Conservation (phyloP, 768 basidiomycete genomes). For the Rhodotorula graminis region DNA sequence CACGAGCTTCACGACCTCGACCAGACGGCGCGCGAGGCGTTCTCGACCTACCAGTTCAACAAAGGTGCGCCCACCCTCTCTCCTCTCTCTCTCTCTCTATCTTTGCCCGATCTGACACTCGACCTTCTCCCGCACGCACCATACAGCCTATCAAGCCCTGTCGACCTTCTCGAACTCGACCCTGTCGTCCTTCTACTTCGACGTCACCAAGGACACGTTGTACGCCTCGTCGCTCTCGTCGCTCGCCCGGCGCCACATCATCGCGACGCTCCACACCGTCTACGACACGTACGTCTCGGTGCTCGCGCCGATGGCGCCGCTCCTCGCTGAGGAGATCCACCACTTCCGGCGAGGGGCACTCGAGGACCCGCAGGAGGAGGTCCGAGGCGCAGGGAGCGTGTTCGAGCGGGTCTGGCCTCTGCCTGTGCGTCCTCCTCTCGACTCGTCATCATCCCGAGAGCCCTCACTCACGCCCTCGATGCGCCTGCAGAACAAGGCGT, state of each 20-base stretch:
- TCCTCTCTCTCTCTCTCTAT: background rate
- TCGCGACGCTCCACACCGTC: slow-evolving; percentile 66
- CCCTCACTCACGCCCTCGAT: background rate
- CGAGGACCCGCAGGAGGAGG: slow-evolving; percentile 35
- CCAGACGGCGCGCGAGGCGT: slow-evolving; percentile 61
- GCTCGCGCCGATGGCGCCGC: slow-evolving; percentile 79
- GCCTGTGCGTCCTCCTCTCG: slow-evolving; percentile 54
- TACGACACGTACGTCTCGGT: slow-evolving; percentile 55
- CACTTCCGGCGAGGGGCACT: slow-evolving; percentile 39
- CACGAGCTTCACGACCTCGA: slow-evolving; percentile 74
- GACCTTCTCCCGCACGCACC: background rate
- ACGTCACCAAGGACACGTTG: slow-evolving; percentile 80
- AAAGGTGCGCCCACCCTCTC: slow-evolving; percentile 55
- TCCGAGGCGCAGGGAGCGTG: slow-evolving; percentile 54
- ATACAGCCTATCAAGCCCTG: slow-evolving; percentile 69
- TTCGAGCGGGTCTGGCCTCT: slow-evolving; percentile 64
- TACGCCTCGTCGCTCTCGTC: slow-evolving; percentile 63
- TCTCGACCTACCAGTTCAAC: slow-evolving; percentile 71
- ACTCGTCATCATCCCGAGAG: too few species aligned
- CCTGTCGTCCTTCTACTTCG: slow-evolving; percentile 85
- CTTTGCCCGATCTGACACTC: background rate
- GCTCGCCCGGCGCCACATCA: slow-evolving; percentile 58
- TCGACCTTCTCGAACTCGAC: slow-evolving; percentile 75
- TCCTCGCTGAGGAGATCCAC: slow-evolving; percentile 84
- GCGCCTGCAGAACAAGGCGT: slow-evolving; percentile 54